These are phyloP conservation scores for Omphalotus guepiniiformis DNA, from an alignment of 768 basidiomycete genomes.

Conservation along the genomic window DNA sequence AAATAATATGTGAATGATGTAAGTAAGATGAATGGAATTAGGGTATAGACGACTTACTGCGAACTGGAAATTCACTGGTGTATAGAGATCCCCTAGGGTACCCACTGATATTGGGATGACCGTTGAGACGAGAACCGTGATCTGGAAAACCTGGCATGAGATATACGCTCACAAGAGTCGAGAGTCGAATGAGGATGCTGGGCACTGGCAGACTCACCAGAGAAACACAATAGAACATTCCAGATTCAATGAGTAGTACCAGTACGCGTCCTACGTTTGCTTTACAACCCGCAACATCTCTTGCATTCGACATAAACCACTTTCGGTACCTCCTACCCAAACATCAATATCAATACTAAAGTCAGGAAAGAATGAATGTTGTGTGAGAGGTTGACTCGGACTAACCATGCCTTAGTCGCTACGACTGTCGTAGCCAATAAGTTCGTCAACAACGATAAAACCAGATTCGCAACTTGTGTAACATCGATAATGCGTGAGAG, in stretches of 20 bases:
- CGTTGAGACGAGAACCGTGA: slow-evolving; percentile 6
- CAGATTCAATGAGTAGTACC: slow-evolving; percentile 10
- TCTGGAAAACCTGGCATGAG: slow-evolving; percentile 1
- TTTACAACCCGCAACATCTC: no score
- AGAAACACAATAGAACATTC: slow-evolving; percentile 7
- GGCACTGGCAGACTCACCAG: slow-evolving; percentile 1
- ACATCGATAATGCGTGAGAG: slow-evolving; percentile 7
- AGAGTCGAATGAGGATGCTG: no score
- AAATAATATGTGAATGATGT: no score
- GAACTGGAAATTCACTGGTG: slow-evolving; percentile 14
- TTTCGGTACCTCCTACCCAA: background rate
- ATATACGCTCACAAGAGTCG: background rate
- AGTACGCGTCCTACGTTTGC: background rate
- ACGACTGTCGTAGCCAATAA: slow-evolving; percentile 12
- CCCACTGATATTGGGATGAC: slow-evolving; percentile 10
- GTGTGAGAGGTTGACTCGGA: no score
- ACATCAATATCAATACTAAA: background rate
- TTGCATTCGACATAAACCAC: background rate
- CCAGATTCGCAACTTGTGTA: slow-evolving; percentile 9
- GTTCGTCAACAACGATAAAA: slow-evolving; percentile 13
- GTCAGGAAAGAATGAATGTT: background rate
- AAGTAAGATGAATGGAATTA: background rate
- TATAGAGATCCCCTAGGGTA: slow-evolving; percentile 15
- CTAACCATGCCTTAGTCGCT: slow-evolving; percentile 10
- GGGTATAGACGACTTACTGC: slow-evolving; percentile 7